Conservation (phyloP, 768 basidiomycete genomes). For the Xerocomus brunneocitrinus region DNA sequence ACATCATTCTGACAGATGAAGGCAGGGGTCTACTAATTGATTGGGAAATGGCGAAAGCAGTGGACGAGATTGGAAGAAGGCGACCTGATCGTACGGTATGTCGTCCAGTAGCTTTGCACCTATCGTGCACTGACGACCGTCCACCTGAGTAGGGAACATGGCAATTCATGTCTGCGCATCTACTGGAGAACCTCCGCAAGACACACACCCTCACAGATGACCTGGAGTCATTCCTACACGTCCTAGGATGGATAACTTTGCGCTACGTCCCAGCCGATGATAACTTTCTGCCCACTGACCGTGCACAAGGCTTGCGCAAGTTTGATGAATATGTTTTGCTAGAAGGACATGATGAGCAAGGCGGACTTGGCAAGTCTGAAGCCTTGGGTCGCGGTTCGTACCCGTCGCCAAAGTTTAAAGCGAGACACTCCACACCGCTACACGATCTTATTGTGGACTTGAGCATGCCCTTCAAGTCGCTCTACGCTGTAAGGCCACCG, state of each 20-base stretch:
- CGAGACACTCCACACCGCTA: background rate
- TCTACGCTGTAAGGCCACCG: too few species aligned
- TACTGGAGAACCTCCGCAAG: conserved; percentile 17
- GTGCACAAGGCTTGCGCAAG: background rate
- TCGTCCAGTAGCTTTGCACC: background rate
- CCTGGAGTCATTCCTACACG: conserved; percentile 28
- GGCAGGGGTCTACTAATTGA: background rate
- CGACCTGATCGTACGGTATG: background rate
- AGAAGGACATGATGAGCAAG: background rate
- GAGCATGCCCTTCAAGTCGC: background rate
- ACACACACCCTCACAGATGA: conserved; percentile 26
- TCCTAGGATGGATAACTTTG: background rate
- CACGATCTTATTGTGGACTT: background rate
- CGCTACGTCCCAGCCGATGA: background rate
- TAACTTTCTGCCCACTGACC: background rate
- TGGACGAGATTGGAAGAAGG: too few species aligned
- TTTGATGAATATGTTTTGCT: background rate
- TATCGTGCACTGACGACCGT: background rate
- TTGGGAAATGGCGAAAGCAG: background rate
- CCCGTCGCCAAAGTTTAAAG: background rate
- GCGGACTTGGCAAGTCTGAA: background rate
- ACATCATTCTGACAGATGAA: background rate
- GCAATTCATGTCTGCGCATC: background rate
- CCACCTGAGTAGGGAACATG: background rate
- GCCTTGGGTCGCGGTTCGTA: background rate